phyloP scores from a whole-genome alignment of 1,139 yeast genomes.

The Candida smagusa region DNA sequence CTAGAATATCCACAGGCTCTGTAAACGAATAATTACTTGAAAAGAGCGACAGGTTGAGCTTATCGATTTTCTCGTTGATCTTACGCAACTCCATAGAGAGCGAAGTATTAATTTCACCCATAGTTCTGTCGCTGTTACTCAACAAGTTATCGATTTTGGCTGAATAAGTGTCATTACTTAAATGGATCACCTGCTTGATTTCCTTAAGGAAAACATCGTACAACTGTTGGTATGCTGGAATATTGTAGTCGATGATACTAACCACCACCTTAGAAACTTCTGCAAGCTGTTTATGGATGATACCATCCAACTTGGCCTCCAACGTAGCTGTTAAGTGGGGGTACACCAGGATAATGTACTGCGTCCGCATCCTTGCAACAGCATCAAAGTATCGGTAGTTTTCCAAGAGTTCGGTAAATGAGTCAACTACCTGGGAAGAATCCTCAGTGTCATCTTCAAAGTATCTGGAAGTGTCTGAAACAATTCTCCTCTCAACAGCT shows the following conservation, averaged over 20 bases:
- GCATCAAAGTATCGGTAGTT: slow-evolving; percentile 14
- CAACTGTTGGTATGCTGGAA: slow-evolving; percentile 36
- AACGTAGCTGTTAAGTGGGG: slow-evolving; percentile 26
- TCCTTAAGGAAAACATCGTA: slow-evolving; percentile 35
- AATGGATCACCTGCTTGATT: slow-evolving; percentile 34
- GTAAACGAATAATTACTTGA: slow-evolving; percentile 20
- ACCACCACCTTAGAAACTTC: slow-evolving; percentile 23
- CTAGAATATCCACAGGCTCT: slow-evolving; percentile 17
- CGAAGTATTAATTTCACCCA: slow-evolving; percentile 82
- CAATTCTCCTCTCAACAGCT: slow-evolving; percentile 5
- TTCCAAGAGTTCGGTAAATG: slow-evolving; percentile 6
- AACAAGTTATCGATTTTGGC: slow-evolving; percentile 63
- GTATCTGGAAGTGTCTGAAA: slow-evolving; percentile 1
- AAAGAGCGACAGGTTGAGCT: slow-evolving; percentile 39
- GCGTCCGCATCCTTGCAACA: slow-evolving; percentile 18
- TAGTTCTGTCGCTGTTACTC: slow-evolving; percentile 68
- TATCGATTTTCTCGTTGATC: slow-evolving; percentile 66
- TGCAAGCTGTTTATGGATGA: slow-evolving; percentile 23
- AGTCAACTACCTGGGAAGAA: not conserved
- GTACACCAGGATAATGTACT: slow-evolving; percentile 26
- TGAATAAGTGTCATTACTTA: slow-evolving; percentile 42
- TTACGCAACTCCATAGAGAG: slow-evolving; percentile 68
- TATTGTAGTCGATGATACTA: slow-evolving; percentile 31
- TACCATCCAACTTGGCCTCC: slow-evolving; percentile 16
- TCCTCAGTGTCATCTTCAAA: slow-evolving; percentile 1